Base-by-base conservation (phyloP, 2,329 filamentous ascomycete genomes). In the Colletotrichum sp. region DNA sequence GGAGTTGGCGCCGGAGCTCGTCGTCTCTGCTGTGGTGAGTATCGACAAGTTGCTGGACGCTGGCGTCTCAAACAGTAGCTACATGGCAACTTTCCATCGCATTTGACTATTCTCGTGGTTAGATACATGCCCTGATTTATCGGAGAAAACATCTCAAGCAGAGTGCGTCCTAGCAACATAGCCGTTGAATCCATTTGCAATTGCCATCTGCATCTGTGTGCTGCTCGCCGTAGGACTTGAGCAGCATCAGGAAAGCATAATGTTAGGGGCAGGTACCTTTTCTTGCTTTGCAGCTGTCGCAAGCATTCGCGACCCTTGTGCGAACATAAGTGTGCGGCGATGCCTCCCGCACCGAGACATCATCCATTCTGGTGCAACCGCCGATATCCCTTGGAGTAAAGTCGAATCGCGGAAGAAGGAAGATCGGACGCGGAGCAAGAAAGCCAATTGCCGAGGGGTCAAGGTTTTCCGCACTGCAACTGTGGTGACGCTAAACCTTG, bases 61-160 rank as follows among this genome's bases (percentile, higher is more conserved):
- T 85, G 85, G 1, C 88, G 84, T 2, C 85, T 81, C 13, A 83
- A 83, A 76, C 89, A 91, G 78, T 89, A 89, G 52, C 84, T 83
- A 79, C 89, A 91, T 1, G 89, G 89, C n/a, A 84, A 78, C n/a
- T 84, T 84, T 2, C 89, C 89, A 76, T 90, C 89, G 79, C 89
- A 91, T 81, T 89, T 90, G 55, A 90, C 87, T 77, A 56, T 18
- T 43, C 16, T 26, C 16, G 16, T 21, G 30, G 36, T 75, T 34
- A 75, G 63, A 69, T 7, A 43, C n/a, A 52, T 52, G 43, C 43
- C 43, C n/a, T 21, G 43, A 52, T 21, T 52, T 13, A 52, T 21
- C 10, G n/a, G n/a, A 52, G 5, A 21, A 3, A 52, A 52, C n/a
- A 2, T 21, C n/a, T 52, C 43, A 52, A 52, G 43, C 12, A 7